Evolutionary conservation across 495 filamentous ascomycete genomes (phyloP).

Genomic region (Aeminium ludgeri): DNA sequence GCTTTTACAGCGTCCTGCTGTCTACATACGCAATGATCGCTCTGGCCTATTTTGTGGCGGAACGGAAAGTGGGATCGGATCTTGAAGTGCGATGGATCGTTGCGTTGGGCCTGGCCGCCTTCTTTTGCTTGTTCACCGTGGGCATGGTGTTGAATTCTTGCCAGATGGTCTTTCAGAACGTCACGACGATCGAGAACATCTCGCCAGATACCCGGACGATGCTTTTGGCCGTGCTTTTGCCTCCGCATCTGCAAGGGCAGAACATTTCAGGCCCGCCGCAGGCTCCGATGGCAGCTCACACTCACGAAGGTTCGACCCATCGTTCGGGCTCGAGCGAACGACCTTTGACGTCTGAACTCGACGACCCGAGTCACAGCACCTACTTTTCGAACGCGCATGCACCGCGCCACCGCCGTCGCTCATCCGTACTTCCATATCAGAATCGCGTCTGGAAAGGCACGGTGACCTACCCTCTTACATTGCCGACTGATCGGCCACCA

Average conservation of each 20-base stretch:
- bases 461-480: slow-evolving; percentile 9
- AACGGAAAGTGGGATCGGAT: slow-evolving; percentile 2
- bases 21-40: slow-evolving; percentile 47
- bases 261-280: neutral
- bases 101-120: slow-evolving; percentile 29
- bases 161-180: slow-evolving; percentile 50
- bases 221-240: slow-evolving; percentile 53
- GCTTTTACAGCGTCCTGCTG: slow-evolving; percentile 49
- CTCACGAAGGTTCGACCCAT: neutral
- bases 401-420: neutral
- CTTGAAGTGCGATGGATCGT: slow-evolving; percentile 36
- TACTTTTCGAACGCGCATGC: slow-evolving; percentile 7
- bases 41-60: slow-evolving; percentile 35
- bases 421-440: slow-evolving; percentile 1
- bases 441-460: slow-evolving; percentile 13
- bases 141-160: slow-evolving; percentile 57
- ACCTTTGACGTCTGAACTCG: slow-evolving; percentile 13
- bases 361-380: slow-evolving; percentile 13
- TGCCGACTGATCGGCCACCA: slow-evolving; percentile 5
- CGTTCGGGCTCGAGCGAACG: slow-evolving; percentile 2
- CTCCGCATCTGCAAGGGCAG: slow-evolving; percentile 9
- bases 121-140: slow-evolving; percentile 42
- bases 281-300: neutral
- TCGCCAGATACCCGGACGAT: slow-evolving; percentile 43
- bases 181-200: slow-evolving; percentile 70